A percentile compares a stretch with the other conserved stretches of the same genome.
These are phyloP conservation scores for Physcia stellaris DNA, from an alignment of 495 filamentous ascomycete species.

Conservation along the genomic window DNA sequence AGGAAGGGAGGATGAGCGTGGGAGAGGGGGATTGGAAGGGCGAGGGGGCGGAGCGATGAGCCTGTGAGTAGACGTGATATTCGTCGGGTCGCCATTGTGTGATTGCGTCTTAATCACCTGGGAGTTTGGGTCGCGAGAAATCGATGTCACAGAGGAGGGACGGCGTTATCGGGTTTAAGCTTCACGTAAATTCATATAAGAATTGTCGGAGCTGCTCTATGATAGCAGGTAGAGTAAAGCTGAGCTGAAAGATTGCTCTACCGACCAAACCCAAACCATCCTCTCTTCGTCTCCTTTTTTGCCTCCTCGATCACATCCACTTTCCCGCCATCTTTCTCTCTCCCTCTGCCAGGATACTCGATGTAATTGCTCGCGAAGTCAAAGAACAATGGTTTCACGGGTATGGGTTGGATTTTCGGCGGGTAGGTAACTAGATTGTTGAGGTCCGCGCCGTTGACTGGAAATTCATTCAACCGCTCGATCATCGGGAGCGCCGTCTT, in stretches of 20 bases:
- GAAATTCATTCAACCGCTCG: constrained; percentile 62
- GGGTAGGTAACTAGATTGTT: constrained; percentile 75
- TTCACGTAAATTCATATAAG: too few relatives aligned
- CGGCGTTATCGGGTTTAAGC: too few relatives aligned
- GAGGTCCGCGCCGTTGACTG: constrained; percentile 51
- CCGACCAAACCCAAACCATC: constrained; percentile 86
- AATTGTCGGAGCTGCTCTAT: too few relatives aligned
- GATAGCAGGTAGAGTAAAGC: too few relatives aligned
- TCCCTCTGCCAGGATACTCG: constrained; percentile 61
- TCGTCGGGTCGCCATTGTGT: too few relatives aligned
- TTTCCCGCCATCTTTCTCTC: constrained; percentile 10
- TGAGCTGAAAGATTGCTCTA: constrained; percentile 17
- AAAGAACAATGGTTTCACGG: constrained; percentile 91
- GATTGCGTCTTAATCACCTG: too few relatives aligned
- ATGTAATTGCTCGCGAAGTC: constrained; percentile 99
- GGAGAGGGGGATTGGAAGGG: too few relatives aligned
- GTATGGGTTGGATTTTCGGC: constrained; percentile 65
- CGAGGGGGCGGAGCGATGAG: too few relatives aligned
- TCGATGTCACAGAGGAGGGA: too few relatives aligned
- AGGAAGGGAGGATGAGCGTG: too few relatives aligned
- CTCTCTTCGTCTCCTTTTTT: constrained; percentile 52
- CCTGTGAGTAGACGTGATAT: too few relatives aligned
- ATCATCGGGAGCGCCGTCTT: constrained; percentile 39
- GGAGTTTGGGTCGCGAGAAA: too few relatives aligned
- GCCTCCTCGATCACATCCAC: constrained; percentile 23